phyloP scores from a whole-genome alignment of 805 yeast species.

The Candida bentonensis region DNA sequence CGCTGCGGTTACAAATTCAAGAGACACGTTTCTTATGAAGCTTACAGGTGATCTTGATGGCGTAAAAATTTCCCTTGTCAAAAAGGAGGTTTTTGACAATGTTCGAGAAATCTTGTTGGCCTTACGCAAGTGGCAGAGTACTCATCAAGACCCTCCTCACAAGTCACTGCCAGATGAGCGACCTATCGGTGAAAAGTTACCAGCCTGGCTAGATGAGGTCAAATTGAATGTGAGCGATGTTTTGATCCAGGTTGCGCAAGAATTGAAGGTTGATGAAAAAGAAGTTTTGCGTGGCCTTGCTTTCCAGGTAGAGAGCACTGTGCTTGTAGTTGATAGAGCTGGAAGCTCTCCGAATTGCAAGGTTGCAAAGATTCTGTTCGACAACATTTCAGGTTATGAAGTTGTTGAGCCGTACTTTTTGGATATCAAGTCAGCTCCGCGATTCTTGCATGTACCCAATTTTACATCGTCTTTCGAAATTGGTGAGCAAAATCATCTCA shows the following conservation, averaged over 20 bases:
- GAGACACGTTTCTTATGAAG: conserved; percentile 17
- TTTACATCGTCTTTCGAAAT: conserved; percentile 13
- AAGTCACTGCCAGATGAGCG: not conserved
- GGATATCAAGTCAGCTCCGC: conserved; percentile 9
- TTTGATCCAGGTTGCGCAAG: conserved; percentile 11
- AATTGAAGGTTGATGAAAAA: conserved; percentile 6
- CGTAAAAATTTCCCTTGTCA: conserved; percentile 16
- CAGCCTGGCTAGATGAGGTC: conserved; percentile 10
- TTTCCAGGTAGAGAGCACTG: conserved; percentile 6
- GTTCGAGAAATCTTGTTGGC: conserved; percentile 11
- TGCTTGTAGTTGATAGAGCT: conserved; percentile 1
- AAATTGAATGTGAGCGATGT: conserved; percentile 5
- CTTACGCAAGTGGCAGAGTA: not conserved
- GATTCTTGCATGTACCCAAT: conserved; percentile 16
- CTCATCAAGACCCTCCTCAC: not conserved
- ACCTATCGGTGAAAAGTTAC: conserved; percentile 5
- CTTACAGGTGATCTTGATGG: conserved; percentile 13
- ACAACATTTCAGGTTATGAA: conserved; percentile 14
- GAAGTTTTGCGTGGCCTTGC: conserved; percentile 11
- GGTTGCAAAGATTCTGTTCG: conserved; percentile 7
- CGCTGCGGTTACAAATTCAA: conserved; percentile 13
- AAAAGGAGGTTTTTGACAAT: conserved; percentile 21
- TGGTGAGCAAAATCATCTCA: conserved; percentile 8
- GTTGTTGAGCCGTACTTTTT: conserved; percentile 15
- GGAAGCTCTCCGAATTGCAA: conserved; percentile 1